Conservation (phyloP, 2,329 filamentous ascomycete genomes). For the Fusarium continuum region DNA sequence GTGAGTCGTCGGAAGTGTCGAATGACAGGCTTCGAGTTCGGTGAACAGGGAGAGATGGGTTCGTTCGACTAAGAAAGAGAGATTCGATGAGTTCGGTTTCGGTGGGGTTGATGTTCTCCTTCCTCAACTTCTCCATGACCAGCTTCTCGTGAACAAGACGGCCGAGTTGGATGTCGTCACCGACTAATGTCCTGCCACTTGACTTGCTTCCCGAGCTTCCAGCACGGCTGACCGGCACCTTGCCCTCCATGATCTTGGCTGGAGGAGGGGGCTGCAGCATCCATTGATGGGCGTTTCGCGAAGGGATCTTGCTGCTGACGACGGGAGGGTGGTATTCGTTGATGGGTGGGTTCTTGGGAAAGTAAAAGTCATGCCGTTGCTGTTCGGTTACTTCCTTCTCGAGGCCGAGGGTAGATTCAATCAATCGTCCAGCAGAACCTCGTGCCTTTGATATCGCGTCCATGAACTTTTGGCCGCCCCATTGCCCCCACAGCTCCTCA, state of each 20-base stretch:
- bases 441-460: slow-evolving; percentile 68
- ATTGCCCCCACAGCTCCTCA: slow-evolving; percentile 83
- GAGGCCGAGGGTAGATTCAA: slow-evolving; percentile 62
- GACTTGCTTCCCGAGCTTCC: slow-evolving; percentile 64
- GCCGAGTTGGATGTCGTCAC: slow-evolving; percentile 54
- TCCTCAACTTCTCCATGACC: slow-evolving; percentile 57
- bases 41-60: slow-evolving; percentile 45
- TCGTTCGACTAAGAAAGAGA: slow-evolving; percentile 49
- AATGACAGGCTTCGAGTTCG: slow-evolving; percentile 52
- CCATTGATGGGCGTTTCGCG: slow-evolving; percentile 79
- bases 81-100: slow-evolving; percentile 58
- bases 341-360: slow-evolving; percentile 73
- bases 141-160: slow-evolving; percentile 57
- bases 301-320: slow-evolving; percentile 76
- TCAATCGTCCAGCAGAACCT: slow-evolving; percentile 62
- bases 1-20: slow-evolving; percentile 49
- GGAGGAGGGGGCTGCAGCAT: slow-evolving; percentile 94
- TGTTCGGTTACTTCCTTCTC: slow-evolving; percentile 63
- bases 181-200: slow-evolving; percentile 56
- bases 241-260: slow-evolving; percentile 90
- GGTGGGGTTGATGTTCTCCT: slow-evolving; percentile 50
- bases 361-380: slow-evolving; percentile 69
- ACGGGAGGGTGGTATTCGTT: slow-evolving; percentile 89
- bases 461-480: slow-evolving; percentile 65
- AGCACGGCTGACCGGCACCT: slow-evolving; percentile 73